Percentiles rank a stretch among this genome's conserved stretches.
Conservation (phyloP, 768 basidiomycete species). For the Rhizopogon vulgaris region DNA sequence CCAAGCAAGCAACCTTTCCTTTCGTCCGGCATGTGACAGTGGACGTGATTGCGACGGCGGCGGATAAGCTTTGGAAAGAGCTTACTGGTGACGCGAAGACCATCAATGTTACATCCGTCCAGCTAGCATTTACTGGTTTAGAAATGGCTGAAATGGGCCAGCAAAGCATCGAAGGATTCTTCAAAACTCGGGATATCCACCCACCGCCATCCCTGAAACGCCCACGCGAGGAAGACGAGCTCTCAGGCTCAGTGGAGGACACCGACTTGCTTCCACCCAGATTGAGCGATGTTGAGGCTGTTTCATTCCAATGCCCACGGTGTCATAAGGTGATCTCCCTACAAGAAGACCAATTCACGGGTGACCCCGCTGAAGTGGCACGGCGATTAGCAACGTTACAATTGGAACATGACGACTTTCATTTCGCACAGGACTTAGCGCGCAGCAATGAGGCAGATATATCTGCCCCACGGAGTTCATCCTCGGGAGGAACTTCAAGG, state of each 20-base stretch:
- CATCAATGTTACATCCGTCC: constrained; percentile 68
- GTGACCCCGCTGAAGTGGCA: constrained; percentile 20
- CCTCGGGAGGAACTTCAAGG: constrained; percentile 13
- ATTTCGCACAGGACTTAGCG: constrained; percentile 77
- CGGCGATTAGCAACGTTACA: constrained; percentile 37
- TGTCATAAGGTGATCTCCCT: constrained; percentile 45
- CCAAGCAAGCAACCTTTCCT: constrained; percentile 86
- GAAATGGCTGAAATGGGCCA: constrained; percentile 75
- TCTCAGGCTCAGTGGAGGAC: neutral
- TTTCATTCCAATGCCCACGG: constrained; percentile 51
- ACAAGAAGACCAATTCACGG: constrained; percentile 13
- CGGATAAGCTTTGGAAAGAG: constrained; percentile 82
- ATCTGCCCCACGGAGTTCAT: constrained; percentile 5
- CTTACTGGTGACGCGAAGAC: constrained; percentile 52
- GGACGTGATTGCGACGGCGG: constrained; percentile 70
- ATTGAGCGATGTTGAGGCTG: neutral
- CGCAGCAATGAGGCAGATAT: constrained; percentile 26
- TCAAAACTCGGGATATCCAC: constrained; percentile 34
- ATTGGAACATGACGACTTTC: constrained; percentile 84
- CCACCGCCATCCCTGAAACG: constrained; percentile 30
- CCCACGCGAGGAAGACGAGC: constrained; percentile 25
- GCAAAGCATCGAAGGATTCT: constrained; percentile 82
- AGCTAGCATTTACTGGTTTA: constrained; percentile 73
- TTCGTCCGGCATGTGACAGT: constrained; percentile 70
- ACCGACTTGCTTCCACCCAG: neutral